These are phyloP conservation scores for Dioscorea cayenensis DNA, from an alignment of 116 monocot genomes.

Conservation along the genomic window DNA sequence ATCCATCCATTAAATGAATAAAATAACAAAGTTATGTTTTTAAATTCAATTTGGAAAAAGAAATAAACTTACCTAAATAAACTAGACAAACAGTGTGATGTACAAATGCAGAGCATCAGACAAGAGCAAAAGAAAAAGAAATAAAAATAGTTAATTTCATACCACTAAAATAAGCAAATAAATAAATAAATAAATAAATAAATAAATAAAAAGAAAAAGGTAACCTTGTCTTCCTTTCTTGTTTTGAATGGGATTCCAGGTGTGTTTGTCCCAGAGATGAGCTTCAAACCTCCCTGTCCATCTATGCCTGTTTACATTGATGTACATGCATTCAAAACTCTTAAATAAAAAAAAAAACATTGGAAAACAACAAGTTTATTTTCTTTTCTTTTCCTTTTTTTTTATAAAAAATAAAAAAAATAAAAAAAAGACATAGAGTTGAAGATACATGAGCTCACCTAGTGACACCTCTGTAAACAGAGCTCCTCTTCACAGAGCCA, in stretches of 20 bases:
- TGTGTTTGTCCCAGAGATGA: constrained; percentile 2
- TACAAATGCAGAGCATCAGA: not conserved
- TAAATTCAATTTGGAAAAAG: not conserved
- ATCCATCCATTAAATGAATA: not conserved
- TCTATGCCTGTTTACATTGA: not conserved
- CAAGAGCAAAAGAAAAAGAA: not conserved
- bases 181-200: not conserved
- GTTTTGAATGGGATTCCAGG: not conserved
- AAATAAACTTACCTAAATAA: not conserved
- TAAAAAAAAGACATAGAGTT: too few relatives aligned
- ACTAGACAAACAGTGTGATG: not conserved
- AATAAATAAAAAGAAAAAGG: not conserved
- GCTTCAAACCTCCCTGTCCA: constrained; percentile 3
- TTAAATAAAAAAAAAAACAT: not conserved
- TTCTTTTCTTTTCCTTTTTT: too few relatives aligned
- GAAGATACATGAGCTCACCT: not conserved
- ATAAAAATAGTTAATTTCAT: not conserved
- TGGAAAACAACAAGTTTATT: too few relatives aligned
- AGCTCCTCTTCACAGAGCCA: not conserved
- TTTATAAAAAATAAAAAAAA: too few relatives aligned
- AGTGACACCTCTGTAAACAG: constrained; percentile 1
- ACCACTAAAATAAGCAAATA: not conserved
- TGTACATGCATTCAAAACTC: not conserved
- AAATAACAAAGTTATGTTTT: not conserved
- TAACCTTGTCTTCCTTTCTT: constrained; percentile 2